Evolutionary conservation across 306 rosid species (phyloP).

Genomic region (Ceratonia siliqua): DNA sequence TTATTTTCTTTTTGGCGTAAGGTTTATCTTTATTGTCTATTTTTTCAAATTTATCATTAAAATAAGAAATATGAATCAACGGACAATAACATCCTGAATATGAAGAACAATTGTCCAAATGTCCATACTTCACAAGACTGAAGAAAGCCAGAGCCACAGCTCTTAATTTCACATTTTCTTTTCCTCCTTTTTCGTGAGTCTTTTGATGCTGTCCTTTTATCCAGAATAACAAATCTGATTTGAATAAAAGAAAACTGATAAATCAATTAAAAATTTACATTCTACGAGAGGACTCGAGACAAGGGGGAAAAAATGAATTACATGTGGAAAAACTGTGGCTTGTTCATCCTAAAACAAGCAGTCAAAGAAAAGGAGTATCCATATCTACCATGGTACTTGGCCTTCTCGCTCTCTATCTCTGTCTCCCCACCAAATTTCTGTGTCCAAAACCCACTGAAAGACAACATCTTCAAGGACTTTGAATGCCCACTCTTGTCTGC

Average conservation of each 20-base stretch:
- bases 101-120: background rate
- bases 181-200: conserved; percentile 16
- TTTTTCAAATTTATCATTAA: too few relatives aligned
- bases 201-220: conserved; percentile 11
- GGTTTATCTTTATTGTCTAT: too few relatives aligned
- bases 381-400: conserved; percentile 52
- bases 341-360: conserved; percentile 55
- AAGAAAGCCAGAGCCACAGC: background rate
- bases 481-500: conserved; percentile 35
- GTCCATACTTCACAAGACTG: background rate
- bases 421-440: conserved; percentile 30
- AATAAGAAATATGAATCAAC: background rate
- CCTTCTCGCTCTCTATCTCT: conserved; percentile 29
- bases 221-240: conserved; percentile 38
- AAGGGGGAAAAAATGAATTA: conserved; percentile 49
- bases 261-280: conserved; percentile 58
- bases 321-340: conserved; percentile 57
- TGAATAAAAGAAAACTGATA: conserved; percentile 48
- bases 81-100: background rate
- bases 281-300: conserved; percentile 40
- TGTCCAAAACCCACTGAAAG: conserved; percentile 38
- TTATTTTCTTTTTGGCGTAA: too few relatives aligned
- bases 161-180: background rate
- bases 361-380: conserved; percentile 50
- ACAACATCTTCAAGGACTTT: conserved; percentile 29